Percentiles rank a stretch among this genome's conserved stretches.
Evolutionary conservation across 73 alveolate genomes (phyloP).

Genomic region (Paramecium pentaurelia): DNA sequence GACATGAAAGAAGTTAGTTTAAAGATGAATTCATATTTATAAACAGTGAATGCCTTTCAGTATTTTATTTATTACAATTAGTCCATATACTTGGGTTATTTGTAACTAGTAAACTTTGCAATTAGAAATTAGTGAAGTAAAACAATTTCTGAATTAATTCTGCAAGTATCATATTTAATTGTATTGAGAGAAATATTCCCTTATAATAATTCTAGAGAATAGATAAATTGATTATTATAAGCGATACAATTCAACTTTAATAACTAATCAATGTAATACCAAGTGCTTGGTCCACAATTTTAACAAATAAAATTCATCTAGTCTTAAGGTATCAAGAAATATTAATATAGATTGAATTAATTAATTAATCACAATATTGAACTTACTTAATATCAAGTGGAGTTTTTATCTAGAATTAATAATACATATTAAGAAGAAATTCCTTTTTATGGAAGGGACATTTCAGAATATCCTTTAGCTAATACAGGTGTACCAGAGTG

Average conservation of each 20-base stretch:
- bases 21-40: neutral
- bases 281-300: neutral
- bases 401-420: neutral
- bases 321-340: neutral
- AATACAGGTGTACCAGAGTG: neutral
- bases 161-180: neutral
- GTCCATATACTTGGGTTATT: neutral
- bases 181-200: neutral
- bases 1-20: neutral
- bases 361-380: neutral
- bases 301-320: neutral
- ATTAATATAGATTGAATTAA: neutral
- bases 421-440: neutral
- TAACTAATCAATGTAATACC: neutral
- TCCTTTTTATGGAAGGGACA: constrained; percentile 8
- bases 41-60: neutral
- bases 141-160: neutral
- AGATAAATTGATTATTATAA: neutral
- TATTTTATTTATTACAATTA: neutral
- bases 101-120: neutral
- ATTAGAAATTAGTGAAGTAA: neutral
- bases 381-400: neutral
- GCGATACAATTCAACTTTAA: neutral
- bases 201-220: neutral
- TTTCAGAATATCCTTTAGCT: neutral